phyloP scores from a whole-genome alignment of 495 filamentous ascomycete species.

The Annulohypoxylon maeteangense region DNA sequence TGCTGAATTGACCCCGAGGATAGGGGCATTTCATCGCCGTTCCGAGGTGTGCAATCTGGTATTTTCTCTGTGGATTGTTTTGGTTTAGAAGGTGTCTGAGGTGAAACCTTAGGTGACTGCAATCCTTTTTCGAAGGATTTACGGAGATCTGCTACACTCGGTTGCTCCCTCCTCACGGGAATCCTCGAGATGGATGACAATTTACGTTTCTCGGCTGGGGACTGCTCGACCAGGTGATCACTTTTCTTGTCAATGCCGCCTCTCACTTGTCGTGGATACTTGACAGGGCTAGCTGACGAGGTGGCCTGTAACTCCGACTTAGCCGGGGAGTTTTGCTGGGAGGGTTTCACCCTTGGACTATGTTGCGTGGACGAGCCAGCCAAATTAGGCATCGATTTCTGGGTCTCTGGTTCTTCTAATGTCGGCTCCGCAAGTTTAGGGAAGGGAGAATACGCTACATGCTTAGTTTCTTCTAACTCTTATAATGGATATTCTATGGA shows the following conservation, averaged over 20 bases:
- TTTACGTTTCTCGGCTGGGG: neutral
- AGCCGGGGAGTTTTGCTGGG: constrained; percentile 22
- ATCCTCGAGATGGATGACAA: neutral
- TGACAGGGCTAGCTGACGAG: constrained; percentile 5
- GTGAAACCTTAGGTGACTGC: neutral
- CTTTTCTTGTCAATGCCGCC: neutral
- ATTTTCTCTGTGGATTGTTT: neutral
- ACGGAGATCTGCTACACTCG: constrained; percentile 53
- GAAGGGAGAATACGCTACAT: constrained; percentile 33
- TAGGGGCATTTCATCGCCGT: constrained; percentile 8
- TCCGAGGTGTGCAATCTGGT: neutral
- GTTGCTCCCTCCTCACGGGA: constrained; percentile 35
- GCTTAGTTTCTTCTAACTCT: constrained; percentile 8
- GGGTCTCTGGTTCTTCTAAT: neutral
- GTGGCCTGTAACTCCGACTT: constrained; percentile 23
- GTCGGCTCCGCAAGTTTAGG: neutral
- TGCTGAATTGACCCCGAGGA: neutral
- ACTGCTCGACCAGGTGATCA: neutral
- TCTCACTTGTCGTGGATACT: neutral
- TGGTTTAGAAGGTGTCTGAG: constrained; percentile 1
- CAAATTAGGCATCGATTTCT: constrained; percentile 5
- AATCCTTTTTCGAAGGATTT: constrained; percentile 47
- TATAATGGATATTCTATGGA: neutral
- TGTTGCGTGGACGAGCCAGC: neutral
- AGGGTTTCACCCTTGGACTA: constrained; percentile 13